Evolutionary conservation across 768 basidiomycete species (phyloP).

Genomic region (Dentipellis fragilis): DNA sequence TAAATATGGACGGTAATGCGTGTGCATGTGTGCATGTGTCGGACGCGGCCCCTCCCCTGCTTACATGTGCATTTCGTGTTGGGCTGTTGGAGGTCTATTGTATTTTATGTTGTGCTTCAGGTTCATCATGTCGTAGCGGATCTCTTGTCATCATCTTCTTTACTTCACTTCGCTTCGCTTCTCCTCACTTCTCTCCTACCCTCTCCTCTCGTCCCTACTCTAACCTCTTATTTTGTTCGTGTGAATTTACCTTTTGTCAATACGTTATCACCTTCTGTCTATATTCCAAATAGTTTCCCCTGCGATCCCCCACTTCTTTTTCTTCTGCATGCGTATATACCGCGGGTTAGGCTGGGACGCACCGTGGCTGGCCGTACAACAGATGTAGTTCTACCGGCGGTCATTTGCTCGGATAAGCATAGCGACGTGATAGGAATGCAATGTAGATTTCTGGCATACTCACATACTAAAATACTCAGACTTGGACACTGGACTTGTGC

Average conservation of each 20-base stretch:
- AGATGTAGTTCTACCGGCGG: background rate
- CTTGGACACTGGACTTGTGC: too few relatives aligned
- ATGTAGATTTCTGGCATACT: background rate
- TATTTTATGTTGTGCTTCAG: conserved; percentile 23
- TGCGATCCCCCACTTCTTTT: background rate
- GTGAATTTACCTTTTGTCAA: background rate
- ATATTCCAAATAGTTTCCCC: background rate
- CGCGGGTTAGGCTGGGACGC: background rate
- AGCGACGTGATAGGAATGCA: background rate
- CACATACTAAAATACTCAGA: too few relatives aligned
- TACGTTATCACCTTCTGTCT: background rate
- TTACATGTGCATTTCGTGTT: background rate
- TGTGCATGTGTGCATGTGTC: background rate
- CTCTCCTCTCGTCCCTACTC: background rate
- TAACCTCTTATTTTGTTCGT: conserved; percentile 9
- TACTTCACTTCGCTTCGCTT: conserved; percentile 22
- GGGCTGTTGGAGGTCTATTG: conserved; percentile 8
- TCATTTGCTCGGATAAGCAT: background rate
- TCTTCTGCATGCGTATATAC: background rate
- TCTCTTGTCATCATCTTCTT: conserved; percentile 15
- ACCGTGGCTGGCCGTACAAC: background rate
- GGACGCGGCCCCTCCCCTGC: background rate
- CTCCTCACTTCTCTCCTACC: conserved; percentile 2
- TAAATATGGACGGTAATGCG: background rate
- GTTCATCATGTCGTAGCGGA: conserved; percentile 17